Base-by-base conservation (phyloP, 2,329 filamentous ascomycete species). In the Akanthomyces dipterigenus region DNA sequence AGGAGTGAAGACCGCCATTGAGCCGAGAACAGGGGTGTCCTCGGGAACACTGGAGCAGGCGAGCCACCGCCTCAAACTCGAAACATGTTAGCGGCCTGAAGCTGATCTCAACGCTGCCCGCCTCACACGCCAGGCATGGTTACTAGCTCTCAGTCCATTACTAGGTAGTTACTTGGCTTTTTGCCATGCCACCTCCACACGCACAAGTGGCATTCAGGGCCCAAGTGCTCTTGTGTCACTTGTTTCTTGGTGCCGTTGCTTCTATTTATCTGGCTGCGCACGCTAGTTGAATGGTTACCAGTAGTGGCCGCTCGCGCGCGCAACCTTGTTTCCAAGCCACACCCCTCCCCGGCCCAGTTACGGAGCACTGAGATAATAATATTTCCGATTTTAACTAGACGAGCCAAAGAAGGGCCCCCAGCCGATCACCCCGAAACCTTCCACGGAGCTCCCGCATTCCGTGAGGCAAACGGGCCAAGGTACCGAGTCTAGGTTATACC, bases 341-440 rank as follows among this genome's bases (percentile, higher is more conserved):
- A 54, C 57, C 49, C 57, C 57, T 54, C 49, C 57, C 57, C 40
- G 57, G 48, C 46, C 40, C 28, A 36, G 48, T 31, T 24, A 20
- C 46, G 46, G 56, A 58, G 36, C 45, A 60, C 55, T 50, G 26
- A 60, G 48, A 53, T 60, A 56, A 42, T 61, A 61, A 61, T 61
- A 61, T 61, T 61, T 61, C 60, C 60, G 60, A 61, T 55, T 61
- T 26, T 38, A 56, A 51, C 54, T 61, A 55, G 54, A 61, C 54
- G 60, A 55, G 60, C 51, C 43, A 51, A 50, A 54, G 56, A 40
- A 60, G 40, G 59, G 48, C 46, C 53, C 54, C 60, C 60, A 62
- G 60, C 60, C 60, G 60, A 62, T 62, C 60, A 62, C 46, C 54
- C 60, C 60, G 60, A 62, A 61, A 49, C 58, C 58, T 61, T 61